Conservation (phyloP, 2,329 filamentous ascomycete genomes). For the Claviceps sp. region DNA sequence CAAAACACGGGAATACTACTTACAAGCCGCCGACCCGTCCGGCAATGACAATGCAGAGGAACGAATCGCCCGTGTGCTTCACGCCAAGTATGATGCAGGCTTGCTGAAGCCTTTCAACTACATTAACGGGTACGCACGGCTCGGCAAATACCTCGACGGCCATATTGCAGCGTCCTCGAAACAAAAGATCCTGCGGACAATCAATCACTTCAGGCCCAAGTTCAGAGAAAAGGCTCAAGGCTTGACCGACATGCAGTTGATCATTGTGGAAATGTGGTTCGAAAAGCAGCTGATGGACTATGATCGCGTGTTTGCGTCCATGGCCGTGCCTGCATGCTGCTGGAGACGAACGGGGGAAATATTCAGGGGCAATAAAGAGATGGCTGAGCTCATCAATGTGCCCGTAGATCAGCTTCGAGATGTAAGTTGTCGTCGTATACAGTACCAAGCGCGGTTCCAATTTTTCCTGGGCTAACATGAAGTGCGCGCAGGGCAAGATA, state of each 20-base stretch:
- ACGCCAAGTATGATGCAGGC: constrained; percentile 92
- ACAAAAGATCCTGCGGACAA: constrained; percentile 80
- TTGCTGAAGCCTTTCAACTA: constrained; percentile 97
- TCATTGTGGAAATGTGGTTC: constrained; percentile 98
- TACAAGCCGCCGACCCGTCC: constrained; percentile 89
- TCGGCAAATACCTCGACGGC: constrained; percentile 84
- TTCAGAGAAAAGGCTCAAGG: constrained; percentile 91
- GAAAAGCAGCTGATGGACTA: constrained; percentile 95
- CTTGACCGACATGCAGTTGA: constrained; percentile 84
- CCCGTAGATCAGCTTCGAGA: constrained; percentile 84
- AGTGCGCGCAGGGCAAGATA: constrained; percentile 60
- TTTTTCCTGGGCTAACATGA: not conserved
- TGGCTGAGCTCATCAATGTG: constrained; percentile 91
- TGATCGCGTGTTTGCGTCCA: constrained; percentile 94
- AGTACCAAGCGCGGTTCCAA: not conserved
- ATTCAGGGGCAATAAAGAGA: constrained; percentile 94
- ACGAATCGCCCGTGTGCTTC: constrained; percentile 85
- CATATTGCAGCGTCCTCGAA: constrained; percentile 73
- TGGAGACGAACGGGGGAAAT: constrained; percentile 97
- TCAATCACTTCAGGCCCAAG: constrained; percentile 87
- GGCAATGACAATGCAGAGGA: constrained; percentile 78
- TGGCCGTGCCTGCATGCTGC: constrained; percentile 96
- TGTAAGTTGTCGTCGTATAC: constrained; percentile 39
- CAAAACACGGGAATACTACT: constrained; percentile 79
- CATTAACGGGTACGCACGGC: constrained; percentile 82